Evolutionary conservation across 768 basidiomycete genomes (phyloP).

Genomic region (Tremella mesenterica): DNA sequence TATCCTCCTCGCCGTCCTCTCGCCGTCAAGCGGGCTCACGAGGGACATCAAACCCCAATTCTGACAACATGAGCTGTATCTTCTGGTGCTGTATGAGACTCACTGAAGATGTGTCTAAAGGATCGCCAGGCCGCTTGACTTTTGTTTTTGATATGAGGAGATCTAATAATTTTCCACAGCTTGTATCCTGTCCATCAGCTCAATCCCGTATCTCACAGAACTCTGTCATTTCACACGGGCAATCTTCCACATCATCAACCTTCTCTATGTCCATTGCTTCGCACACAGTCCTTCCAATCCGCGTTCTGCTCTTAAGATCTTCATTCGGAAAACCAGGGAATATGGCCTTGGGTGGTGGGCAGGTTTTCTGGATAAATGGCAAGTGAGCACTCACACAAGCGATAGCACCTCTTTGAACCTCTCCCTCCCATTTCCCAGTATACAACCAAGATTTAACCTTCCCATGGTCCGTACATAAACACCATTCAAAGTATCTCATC

Average conservation of each 20-base stretch:
- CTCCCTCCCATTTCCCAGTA: slow-evolving; percentile 13
- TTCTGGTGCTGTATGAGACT: too few relatives aligned
- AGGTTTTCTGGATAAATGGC: not conserved
- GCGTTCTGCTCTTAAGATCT: too few relatives aligned
- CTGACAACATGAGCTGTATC: too few relatives aligned
- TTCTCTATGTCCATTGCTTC: too few relatives aligned
- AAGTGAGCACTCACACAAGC: slow-evolving; percentile 13
- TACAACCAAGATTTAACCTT: slow-evolving; percentile 8
- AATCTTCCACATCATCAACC: too few relatives aligned
- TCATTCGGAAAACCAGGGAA: too few relatives aligned
- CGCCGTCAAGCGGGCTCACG: not conserved
- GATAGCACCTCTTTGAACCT: slow-evolving; percentile 17
- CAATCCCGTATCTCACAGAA: too few relatives aligned
- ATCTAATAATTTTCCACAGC: slow-evolving; percentile 28
- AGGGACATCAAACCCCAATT: slow-evolving; percentile 4
- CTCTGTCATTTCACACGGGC: too few relatives aligned
- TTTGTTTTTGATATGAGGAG: slow-evolving; percentile 10
- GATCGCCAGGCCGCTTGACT: slow-evolving; percentile 2
- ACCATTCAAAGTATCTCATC: slow-evolving; percentile 29
- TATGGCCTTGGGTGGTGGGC: too few relatives aligned
- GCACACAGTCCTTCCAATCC: too few relatives aligned
- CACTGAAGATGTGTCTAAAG: slow-evolving; percentile 13
- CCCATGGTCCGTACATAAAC: slow-evolving; percentile 1
- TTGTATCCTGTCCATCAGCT: slow-evolving; percentile 15
- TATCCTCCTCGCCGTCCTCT: not conserved